Evolutionary conservation across 1,139 yeast species (phyloP), one percentile per base, ranked within the genome.

Genomic region (Saccharomyces hybrid): DNA sequence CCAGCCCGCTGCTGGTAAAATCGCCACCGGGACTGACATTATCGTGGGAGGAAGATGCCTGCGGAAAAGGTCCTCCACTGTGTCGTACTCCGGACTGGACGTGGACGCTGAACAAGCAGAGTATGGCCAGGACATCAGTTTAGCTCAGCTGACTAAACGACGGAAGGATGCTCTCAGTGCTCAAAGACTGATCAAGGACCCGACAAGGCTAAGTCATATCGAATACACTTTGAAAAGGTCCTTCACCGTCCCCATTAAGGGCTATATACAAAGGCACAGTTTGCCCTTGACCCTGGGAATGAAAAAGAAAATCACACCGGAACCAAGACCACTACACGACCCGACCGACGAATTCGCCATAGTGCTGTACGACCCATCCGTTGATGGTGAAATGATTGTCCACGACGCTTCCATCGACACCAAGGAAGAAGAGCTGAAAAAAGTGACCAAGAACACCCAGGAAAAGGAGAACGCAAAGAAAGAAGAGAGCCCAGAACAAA

Each of bases 291-390:
- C 95, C 0, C 83, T 91, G 56, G 98, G 98, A 0, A 89, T 90
- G 53, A 80, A 86, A 58, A 80, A 85, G 46, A 82, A 83, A 60
- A 79, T 84, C 0, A 77, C 81, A 2, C 70, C 88, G 49, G 88
- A 90, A 14, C 97, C 99, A 2, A 75, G 93, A 55, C 96, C 99
- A 0, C 76, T 93, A 16, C 95, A 91, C 67, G 99, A 93, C 71
- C 99, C 99, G 0, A 78, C 85, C 52, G 89, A 86, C 58, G 98
- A 93, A 69, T 85, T 89, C 67, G 98, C 99, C 0, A 89, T 95
- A 54, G 98, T 93, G 1, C 75, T 93, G 49, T 93, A 89, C 65
- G 99, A 93, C 67, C 99, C 99, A 0, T 88, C 98, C 0, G 84
- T 91, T 3, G 80, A 75, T 51, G 80, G 77, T 31, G 76, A 72